A percentile compares a stretch with the other conserved stretches of the same genome.
phyloP scores from a whole-genome alignment of 441 rosid species.

The Viola pubescens region DNA sequence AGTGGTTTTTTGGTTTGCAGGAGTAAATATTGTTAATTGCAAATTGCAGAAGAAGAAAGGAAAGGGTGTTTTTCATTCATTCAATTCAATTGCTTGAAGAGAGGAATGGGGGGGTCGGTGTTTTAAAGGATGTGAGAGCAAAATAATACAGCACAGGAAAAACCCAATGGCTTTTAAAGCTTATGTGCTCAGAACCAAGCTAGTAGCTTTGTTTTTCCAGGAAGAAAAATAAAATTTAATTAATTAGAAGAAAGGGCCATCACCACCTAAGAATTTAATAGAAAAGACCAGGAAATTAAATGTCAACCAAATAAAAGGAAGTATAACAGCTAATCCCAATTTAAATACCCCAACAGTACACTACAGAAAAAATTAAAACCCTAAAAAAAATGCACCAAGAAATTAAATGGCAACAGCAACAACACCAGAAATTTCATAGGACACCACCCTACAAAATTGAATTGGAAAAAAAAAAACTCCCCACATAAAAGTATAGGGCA shows the following conservation, averaged over 20 bases:
- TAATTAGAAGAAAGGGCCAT: constrained; percentile 9
- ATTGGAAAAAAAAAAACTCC: too few species aligned
- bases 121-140: constrained; percentile 23
- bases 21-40: constrained; percentile 29
- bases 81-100: not conserved
- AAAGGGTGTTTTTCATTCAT: constrained; percentile 43
- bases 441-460: constrained; percentile 18
- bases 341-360: constrained; percentile 20
- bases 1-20: constrained; percentile 16
- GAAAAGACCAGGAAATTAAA: constrained; percentile 60
- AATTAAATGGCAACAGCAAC: constrained; percentile 31
- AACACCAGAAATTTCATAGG: constrained; percentile 17
- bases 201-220: not conserved
- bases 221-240: not conserved
- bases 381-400: constrained; percentile 12
- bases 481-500: too few species aligned
- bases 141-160: constrained; percentile 14
- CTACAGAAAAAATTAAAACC: constrained; percentile 21
- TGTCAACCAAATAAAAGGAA: constrained; percentile 51
- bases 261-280: constrained; percentile 56
- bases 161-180: constrained; percentile 43
- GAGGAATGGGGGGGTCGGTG: constrained; percentile 18
- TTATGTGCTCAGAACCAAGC: constrained; percentile 20
- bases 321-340: constrained; percentile 22
- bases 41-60: constrained; percentile 22